phyloP scores from a whole-genome alignment of 2,329 filamentous ascomycete species.

The Basipetospora chlamydospora region DNA sequence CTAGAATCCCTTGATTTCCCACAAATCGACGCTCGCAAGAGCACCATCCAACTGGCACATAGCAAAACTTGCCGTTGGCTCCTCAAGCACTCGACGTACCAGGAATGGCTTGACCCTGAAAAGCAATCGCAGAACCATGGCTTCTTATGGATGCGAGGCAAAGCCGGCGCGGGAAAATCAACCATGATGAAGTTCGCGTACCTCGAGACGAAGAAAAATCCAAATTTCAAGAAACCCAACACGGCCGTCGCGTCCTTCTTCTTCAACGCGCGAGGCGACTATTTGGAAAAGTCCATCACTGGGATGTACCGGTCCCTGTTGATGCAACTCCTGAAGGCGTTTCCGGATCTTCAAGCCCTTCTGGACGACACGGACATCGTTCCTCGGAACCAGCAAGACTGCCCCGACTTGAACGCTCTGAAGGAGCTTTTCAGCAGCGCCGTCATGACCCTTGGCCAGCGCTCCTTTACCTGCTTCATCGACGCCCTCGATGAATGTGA shows the following conservation, averaged over 20 bases:
- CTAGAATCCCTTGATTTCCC: constrained; percentile 8
- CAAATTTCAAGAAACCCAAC: constrained; percentile 4
- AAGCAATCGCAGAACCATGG: constrained; percentile 15
- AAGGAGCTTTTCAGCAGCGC: neutral
- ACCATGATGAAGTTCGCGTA: constrained; percentile 28
- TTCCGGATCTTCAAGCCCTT: constrained; percentile 18
- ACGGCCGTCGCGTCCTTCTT: constrained; percentile 26
- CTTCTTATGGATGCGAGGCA: constrained; percentile 32
- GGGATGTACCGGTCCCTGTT: constrained; percentile 38
- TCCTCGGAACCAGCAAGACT: neutral
- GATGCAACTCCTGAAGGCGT: constrained; percentile 24
- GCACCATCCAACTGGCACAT: constrained; percentile 7
- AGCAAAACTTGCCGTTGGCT: constrained; percentile 12
- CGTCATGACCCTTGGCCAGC: neutral
- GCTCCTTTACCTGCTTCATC: constrained; percentile 11
- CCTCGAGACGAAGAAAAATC: constrained; percentile 9
- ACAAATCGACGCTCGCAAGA: constrained; percentile 7
- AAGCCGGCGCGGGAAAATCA: constrained; percentile 30
- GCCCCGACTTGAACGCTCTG: neutral
- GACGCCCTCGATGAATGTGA: constrained; percentile 33
- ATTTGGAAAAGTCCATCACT: constrained; percentile 25
- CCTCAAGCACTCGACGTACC: constrained; percentile 4
- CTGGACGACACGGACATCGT: constrained; percentile 13
- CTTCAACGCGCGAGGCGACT: constrained; percentile 29
- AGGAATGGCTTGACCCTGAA: constrained; percentile 6